A percentile compares a stretch with the other conserved stretches of the same genome.
phyloP scores from a whole-genome alignment of 495 filamentous ascomycete genomes.

The Amorphotheca resinae region DNA sequence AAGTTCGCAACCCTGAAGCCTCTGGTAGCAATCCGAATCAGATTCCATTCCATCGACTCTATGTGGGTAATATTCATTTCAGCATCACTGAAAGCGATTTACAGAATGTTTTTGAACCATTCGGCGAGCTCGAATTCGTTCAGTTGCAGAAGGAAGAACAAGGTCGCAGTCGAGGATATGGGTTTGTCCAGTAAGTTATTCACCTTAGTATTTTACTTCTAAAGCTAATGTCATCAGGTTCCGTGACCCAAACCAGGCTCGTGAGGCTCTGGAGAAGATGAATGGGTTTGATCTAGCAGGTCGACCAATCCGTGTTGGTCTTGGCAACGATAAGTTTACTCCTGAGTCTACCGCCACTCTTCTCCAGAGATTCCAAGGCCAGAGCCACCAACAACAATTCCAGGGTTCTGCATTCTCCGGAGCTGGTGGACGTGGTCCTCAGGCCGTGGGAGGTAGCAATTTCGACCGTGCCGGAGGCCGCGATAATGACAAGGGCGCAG shows the following conservation, averaged over 20 bases:
- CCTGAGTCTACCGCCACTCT: conserved; percentile 89
- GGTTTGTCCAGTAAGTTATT: conserved; percentile 88
- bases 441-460: conserved; percentile 64
- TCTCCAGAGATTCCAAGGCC: conserved; percentile 75
- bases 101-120: conserved; percentile 94
- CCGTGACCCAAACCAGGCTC: conserved; percentile 78
- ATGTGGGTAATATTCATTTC: conserved; percentile 99
- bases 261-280: conserved; percentile 95
- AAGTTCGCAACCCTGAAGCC: conserved; percentile 73
- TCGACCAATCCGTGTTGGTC: conserved; percentile 94
- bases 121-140: conserved; percentile 95
- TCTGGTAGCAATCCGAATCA: conserved; percentile 50
- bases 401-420: conserved; percentile 95
- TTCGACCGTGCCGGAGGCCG: conserved; percentile 90
- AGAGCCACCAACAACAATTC: conserved; percentile 62
- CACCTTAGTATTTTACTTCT: neutral
- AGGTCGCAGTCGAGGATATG: conserved; percentile 86
- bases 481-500: conserved; percentile 78
- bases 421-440: conserved; percentile 75
- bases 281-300: conserved; percentile 98
- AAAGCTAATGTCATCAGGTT: conserved; percentile 45
- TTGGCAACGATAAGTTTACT: conserved; percentile 99
- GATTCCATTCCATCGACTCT: conserved; percentile 94
- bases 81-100: conserved; percentile 95
- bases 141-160: conserved; percentile 93